Conservation (phyloP, 768 basidiomycete species). For the Leccinum rimulosum region DNA sequence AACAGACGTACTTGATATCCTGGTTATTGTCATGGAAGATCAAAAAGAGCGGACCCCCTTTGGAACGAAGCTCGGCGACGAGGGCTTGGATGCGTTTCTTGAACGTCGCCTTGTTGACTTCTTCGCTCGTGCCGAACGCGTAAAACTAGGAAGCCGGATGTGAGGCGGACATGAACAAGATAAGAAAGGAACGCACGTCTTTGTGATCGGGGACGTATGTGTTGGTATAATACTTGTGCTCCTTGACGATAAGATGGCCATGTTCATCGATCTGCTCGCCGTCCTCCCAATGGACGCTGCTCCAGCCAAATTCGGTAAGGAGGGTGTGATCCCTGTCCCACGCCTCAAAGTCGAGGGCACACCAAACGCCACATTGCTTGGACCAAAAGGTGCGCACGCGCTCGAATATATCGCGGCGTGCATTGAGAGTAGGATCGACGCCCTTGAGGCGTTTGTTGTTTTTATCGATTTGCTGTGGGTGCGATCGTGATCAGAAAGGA, state of each 20-base stretch:
- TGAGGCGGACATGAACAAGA: not conserved
- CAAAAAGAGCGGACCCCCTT: slow-evolving; percentile 63
- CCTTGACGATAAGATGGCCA: slow-evolving; percentile 65
- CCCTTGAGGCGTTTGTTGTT: slow-evolving; percentile 77
- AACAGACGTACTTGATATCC: slow-evolving; percentile 62
- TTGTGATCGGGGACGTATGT: slow-evolving; percentile 63
- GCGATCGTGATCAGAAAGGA: not conserved
- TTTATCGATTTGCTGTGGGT: slow-evolving; percentile 64
- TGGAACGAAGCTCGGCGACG: slow-evolving; percentile 35
- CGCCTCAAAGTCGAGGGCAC: slow-evolving; percentile 77
- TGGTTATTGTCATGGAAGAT: slow-evolving; percentile 78
- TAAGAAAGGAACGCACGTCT: slow-evolving; percentile 39
- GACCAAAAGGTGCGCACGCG: slow-evolving; percentile 62
- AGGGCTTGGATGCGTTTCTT: slow-evolving; percentile 50
- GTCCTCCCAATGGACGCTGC: slow-evolving; percentile 53
- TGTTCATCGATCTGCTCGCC: slow-evolving; percentile 45
- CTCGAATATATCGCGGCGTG: slow-evolving; percentile 66
- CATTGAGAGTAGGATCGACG: slow-evolving; percentile 49
- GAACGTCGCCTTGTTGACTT: slow-evolving; percentile 49
- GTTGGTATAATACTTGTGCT: slow-evolving; percentile 57
- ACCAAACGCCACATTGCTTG: slow-evolving; percentile 66
- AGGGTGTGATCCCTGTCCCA: slow-evolving; percentile 76
- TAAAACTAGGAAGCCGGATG: slow-evolving; percentile 48
- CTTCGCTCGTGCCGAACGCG: slow-evolving; percentile 61
- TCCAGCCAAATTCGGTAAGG: slow-evolving; percentile 85